Base-by-base conservation (phyloP, 768 basidiomycete species). In the Cystobasidium tubakii region DNA sequence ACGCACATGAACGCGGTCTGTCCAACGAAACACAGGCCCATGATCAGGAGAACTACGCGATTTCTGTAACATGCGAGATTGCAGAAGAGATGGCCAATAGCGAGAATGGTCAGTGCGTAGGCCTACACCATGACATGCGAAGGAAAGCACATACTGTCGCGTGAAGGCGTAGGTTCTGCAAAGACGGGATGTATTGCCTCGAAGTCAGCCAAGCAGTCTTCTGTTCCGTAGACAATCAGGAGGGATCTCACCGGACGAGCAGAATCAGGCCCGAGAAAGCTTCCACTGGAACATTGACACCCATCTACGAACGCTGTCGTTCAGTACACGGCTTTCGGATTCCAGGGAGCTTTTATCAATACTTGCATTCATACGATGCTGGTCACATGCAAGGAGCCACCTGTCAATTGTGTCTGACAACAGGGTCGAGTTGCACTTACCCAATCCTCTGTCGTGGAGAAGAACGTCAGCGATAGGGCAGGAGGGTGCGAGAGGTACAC, bases 361-460 rank as follows among this genome's bases (percentile, higher is more conserved):
- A 60, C 57, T 34, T 31, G 29, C 57, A 21, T 60, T 60, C 15
- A 60, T 27, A 17, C 57, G 57, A 60, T 60, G 57, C 57, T 60
- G 57, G 29, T 29, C 15, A 60, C 29, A 34, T 60, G 15, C 2
- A 2, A 6, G 27, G 57, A 60, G 53, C 12, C 57, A 25, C 33
- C 57, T 29, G 33, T 27, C 57, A 60, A 29, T 29, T 10, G 7
- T 60, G 57, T 60, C 33, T 4, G 33, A 34, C 57, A 29, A 4
- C 13, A 21, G 15, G 15, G 27, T 29, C 15, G 21, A 10, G 23
- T 23, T 29, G 17, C 57, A 21, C 57, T 29, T 31, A 60, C 57
- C 57, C 57, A 60, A 17, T 60, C 23, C 27, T 60, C 57, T 60
- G 57, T 25, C 3, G 27, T 15, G 23, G 2, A 25, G 15, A 12